Evolutionary conservation across 306 rosid species (phyloP).

Genomic region (Alnus glutinosa): DNA sequence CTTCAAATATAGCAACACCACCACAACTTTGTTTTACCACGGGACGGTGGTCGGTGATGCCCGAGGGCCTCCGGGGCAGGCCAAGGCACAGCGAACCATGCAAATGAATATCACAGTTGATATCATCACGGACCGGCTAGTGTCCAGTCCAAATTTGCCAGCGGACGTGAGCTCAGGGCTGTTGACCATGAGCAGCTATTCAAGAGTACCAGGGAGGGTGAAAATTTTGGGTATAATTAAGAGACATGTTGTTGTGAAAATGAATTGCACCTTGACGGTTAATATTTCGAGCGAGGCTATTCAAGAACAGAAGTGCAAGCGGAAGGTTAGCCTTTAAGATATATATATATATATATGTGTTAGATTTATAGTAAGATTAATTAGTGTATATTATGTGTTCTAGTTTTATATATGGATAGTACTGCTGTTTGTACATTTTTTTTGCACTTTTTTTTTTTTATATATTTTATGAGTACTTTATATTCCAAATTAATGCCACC

Average conservation of each 20-base stretch:
- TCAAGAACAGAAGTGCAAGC: slow-evolving; percentile 49
- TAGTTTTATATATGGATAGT: background rate
- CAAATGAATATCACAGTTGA: slow-evolving; percentile 56
- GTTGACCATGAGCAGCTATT: slow-evolving; percentile 48
- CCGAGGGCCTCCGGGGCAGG: slow-evolving; percentile 47
- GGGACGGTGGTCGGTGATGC: slow-evolving; percentile 56
- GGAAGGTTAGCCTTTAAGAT: slow-evolving; percentile 44
- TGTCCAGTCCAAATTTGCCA: slow-evolving; percentile 28
- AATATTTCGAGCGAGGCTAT: slow-evolving; percentile 46
- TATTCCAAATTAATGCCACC: no score
- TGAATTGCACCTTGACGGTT: slow-evolving; percentile 48
- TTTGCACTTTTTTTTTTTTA: no score
- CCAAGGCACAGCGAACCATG: slow-evolving; percentile 46
- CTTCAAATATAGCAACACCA: slow-evolving; percentile 58
- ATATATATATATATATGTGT: background rate
- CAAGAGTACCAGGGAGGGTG: slow-evolving; percentile 62
- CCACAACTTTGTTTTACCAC: slow-evolving; percentile 46
- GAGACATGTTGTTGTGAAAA: slow-evolving; percentile 58
- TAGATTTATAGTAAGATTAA: no score
- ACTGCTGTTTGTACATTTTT: background rate
- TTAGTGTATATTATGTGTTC: no score
- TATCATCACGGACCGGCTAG: slow-evolving; percentile 32
- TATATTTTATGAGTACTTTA: no score
- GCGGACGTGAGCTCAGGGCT: slow-evolving; percentile 39
- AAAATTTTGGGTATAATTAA: slow-evolving; percentile 45